These are phyloP conservation scores for Straminergon stramineum DNA, from an alignment of 225 moss, liverwort and hornwort genomes.

Conservation along the genomic window DNA sequence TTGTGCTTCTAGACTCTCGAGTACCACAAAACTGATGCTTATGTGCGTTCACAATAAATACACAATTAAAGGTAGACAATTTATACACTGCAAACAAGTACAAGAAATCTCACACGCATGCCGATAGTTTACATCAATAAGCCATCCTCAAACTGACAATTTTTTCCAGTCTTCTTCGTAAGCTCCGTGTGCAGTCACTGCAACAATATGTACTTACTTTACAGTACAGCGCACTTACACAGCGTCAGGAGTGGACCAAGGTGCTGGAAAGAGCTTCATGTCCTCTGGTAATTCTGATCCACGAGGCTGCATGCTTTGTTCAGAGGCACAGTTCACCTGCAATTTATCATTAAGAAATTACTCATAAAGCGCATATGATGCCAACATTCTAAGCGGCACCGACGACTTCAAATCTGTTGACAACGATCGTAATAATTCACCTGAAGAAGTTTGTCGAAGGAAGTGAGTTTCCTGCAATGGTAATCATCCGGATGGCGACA, in stretches of 20 bases:
- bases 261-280: constrained; percentile 17
- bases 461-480: constrained; percentile 65
- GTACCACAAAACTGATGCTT: not conserved
- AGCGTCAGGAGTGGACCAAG: constrained; percentile 65
- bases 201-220: not conserved
- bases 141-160: not conserved
- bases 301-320: constrained; percentile 54
- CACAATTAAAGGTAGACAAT: not conserved
- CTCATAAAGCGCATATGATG: not conserved
- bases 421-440: not conserved
- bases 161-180: not conserved
- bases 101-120: not conserved
- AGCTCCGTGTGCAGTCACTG: not conserved
- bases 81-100: not conserved
- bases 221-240: constrained; percentile 36
- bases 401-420: not conserved
- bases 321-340: constrained; percentile 54
- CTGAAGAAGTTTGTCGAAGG: constrained; percentile 89
- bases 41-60: not conserved
- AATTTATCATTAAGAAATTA: not conserved
- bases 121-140: not conserved
- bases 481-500: constrained; percentile 64
- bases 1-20: not conserved
- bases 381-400: not conserved
- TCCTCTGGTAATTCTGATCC: constrained; percentile 38